Base-by-base conservation (phyloP, 1,139 yeast species). In the Suhomyces atakaporum region DNA sequence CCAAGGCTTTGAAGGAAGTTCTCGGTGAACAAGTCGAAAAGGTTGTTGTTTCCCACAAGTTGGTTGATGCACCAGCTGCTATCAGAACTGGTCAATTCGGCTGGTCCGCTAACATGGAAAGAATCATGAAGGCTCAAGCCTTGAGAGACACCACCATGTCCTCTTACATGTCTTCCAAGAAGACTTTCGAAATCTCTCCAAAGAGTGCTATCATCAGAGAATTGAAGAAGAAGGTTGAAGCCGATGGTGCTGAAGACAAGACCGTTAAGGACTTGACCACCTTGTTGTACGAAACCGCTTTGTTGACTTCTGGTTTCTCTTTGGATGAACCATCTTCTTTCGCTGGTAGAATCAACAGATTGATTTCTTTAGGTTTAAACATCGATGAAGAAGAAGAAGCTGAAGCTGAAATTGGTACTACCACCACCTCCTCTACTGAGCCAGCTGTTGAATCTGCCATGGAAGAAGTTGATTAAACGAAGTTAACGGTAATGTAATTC, bases 41-140 rank as follows among this genome's bases (percentile, higher is more conserved):
- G 79, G 98, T 94, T 73, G 90, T 90, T 63, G 96, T 94, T 53
- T 90, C 98, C 51, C 94, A 90, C 78, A 89, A 88, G 76, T 83
- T 94, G 63, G 89, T 89, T 58, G 97, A 90, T 62, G 94, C 98
- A 42, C 99, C 99, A 69, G 98, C 98, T 69, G 98, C 98, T 57
- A 90, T 92, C 66, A 89, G 97, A 81, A 92, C 98, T 55, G 97
- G 97, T 58, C 98, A 92, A 78, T 92, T 92, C 69, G 98, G 99
- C 68, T 92, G 99, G 99, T 92, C 98, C 55, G 99, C 99, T 60
- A 92, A 92, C 80, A 94, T 94, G 98, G 99, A 92, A 79, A 92
- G 98, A 84, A 92, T 92, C 79, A 94, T 92, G 99, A 92, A 92
- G 81, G 98, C 98, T 49, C 99, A 92, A 79, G 98, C 99, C 58